Evolutionary conservation across 768 basidiomycete genomes (phyloP).

Genomic region (Kwoniella botswanensis): DNA sequence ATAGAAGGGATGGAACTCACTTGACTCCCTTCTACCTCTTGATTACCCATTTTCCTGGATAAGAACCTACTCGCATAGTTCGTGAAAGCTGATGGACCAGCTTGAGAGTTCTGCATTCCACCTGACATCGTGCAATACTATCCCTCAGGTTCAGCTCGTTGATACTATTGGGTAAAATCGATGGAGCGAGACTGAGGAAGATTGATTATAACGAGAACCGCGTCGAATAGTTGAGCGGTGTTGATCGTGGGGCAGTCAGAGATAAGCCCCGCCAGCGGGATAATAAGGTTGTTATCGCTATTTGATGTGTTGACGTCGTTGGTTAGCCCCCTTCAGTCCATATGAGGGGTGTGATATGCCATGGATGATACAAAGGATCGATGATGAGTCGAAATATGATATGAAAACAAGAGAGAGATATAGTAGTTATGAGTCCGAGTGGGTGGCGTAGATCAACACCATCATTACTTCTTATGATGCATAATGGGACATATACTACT

Average conservation of each 20-base stretch:
- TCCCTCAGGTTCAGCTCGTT: not conserved
- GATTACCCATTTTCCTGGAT: slow-evolving; percentile 28
- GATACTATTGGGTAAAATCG: not conserved
- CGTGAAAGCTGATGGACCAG: slow-evolving; percentile 48
- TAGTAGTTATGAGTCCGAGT: not conserved
- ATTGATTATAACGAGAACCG: not conserved
- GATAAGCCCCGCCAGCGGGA: slow-evolving; percentile 23
- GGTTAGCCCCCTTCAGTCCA: not conserved
- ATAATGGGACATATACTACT: too few species aligned
- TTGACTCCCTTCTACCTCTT: slow-evolving; percentile 39
- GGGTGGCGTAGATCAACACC: not conserved
- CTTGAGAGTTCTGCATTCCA: slow-evolving; percentile 18
- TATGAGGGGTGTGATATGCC: not conserved
- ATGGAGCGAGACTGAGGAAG: not conserved
- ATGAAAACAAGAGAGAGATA: not conserved
- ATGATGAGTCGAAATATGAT: not conserved
- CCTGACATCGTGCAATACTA: not conserved
- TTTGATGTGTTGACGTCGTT: not conserved
- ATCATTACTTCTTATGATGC: too few species aligned
- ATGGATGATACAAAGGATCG: not conserved
- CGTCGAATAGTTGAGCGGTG: not conserved
- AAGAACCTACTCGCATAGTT: slow-evolving; percentile 48
- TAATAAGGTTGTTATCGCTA: not conserved
- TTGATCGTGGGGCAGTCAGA: not conserved
- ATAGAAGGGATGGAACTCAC: slow-evolving; percentile 28